Conservation (phyloP, 2,329 filamentous ascomycete genomes). For the Furcasterigmium sp. region DNA sequence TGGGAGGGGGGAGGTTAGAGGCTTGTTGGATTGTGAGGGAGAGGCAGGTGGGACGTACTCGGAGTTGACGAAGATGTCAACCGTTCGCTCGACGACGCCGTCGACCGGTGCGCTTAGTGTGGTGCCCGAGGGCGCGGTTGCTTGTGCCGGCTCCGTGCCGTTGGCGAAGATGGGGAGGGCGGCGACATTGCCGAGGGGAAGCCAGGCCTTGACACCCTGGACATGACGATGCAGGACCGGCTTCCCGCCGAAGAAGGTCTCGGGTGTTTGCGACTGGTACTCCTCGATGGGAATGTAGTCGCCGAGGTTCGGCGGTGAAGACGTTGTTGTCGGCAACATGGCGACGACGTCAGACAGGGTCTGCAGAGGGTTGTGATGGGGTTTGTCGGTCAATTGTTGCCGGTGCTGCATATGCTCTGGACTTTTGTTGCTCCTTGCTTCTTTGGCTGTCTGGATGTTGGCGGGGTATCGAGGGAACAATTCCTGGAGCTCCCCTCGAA, state of each 20-base stretch:
- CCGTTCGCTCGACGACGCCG: constrained; percentile 36
- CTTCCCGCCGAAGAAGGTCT: constrained; percentile 65
- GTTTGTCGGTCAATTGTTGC: constrained; percentile 1
- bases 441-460: constrained; percentile 1
- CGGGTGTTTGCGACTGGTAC: constrained; percentile 68
- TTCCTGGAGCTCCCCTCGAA: too few species aligned
- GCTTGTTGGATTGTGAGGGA: neutral
- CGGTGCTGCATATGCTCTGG: neutral
- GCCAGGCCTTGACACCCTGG: constrained; percentile 49
- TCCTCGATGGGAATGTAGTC: constrained; percentile 62
- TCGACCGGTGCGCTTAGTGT: constrained; percentile 31
- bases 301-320: constrained; percentile 46
- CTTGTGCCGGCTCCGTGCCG: constrained; percentile 22
- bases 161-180: constrained; percentile 48
- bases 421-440: too few species aligned
- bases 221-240: constrained; percentile 65
- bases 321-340: constrained; percentile 51
- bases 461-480: constrained; percentile 5
- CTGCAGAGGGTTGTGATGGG: constrained; percentile 7
- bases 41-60: constrained; percentile 34
- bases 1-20: constrained; percentile 11
- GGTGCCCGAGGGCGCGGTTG: constrained; percentile 24
- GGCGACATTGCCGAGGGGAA: constrained; percentile 48
- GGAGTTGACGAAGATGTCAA: constrained; percentile 55
- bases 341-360: constrained; percentile 7